phyloP scores from a whole-genome alignment of 257 asterid species.

The Jacaranda copaia region DNA sequence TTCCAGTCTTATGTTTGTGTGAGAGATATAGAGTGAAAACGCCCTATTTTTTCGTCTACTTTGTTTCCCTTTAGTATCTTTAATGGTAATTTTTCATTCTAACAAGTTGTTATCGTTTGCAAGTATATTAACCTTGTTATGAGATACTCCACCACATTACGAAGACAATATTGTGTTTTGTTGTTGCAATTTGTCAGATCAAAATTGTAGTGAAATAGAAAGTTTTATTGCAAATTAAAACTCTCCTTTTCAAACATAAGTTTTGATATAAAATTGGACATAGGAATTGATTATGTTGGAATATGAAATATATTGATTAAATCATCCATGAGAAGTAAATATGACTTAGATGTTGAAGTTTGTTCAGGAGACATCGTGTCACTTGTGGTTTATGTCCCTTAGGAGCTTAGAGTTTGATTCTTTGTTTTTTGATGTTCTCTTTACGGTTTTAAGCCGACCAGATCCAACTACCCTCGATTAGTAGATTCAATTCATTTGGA shows the following conservation, averaged over 20 bases:
- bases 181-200: neutral
- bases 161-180: neutral
- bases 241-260: conserved; percentile 1
- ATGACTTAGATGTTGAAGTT: neutral
- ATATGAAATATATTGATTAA: neutral
- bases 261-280: neutral
- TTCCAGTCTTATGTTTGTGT: neutral
- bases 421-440: neutral
- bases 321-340: neutral
- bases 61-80: neutral
- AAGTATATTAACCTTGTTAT: neutral
- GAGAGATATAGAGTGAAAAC: neutral
- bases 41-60: neutral
- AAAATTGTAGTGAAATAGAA: neutral
- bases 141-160: neutral
- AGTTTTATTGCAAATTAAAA: neutral
- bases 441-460: conserved; percentile 8
- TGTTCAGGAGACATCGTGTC: neutral
- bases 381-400: neutral
- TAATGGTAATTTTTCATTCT: neutral
- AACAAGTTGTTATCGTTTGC: neutral
- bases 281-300: neutral
- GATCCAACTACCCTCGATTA: neutral
- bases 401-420: neutral
- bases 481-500: neutral